These are phyloP conservation scores for Avena atlantica DNA, from an alignment of 176 grass and related monocot species.

Conservation along the genomic window DNA sequence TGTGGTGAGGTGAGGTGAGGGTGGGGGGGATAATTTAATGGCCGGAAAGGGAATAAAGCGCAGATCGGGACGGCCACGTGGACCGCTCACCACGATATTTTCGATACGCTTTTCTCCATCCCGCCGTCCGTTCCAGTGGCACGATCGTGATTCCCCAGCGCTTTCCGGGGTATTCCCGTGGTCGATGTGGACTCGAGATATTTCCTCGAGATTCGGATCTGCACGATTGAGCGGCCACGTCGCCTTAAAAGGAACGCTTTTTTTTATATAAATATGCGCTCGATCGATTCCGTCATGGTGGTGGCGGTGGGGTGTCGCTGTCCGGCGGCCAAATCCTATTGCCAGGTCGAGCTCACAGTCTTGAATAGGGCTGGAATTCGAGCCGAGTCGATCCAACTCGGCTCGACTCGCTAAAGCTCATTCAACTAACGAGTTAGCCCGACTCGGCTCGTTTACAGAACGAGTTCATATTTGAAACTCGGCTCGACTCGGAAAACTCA, in stretches of 20 bases:
- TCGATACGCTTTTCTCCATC: conserved; percentile 44
- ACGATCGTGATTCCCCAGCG: neutral
- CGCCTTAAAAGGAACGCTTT: neutral
- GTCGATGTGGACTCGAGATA: conserved; percentile 11
- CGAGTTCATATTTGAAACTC: too few relatives aligned
- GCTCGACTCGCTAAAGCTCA: too few relatives aligned
- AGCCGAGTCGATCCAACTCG: too few relatives aligned
- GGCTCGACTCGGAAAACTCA: too few relatives aligned
- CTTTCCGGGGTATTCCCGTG: neutral
- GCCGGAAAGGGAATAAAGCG: conserved; percentile 35
- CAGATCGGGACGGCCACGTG: conserved; percentile 55
- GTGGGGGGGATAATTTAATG: conserved; percentile 16
- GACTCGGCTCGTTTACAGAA: too few relatives aligned
- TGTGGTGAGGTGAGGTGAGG: neutral
- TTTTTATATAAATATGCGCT: too few relatives aligned
- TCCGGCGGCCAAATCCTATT: too few relatives aligned
- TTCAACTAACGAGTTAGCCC: too few relatives aligned
- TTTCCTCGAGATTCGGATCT: conserved; percentile 35
- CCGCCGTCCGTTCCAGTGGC: neutral
- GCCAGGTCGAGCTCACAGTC: too few relatives aligned
- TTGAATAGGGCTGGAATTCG: too few relatives aligned
- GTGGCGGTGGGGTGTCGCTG: too few relatives aligned
- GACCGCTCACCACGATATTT: conserved; percentile 61
- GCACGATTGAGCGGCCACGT: neutral
- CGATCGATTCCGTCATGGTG: too few relatives aligned